A percentile compares a stretch with the other conserved stretches of the same genome.
Conservation (phyloP, 305 asterid species). For the Plantago lanceolata region DNA sequence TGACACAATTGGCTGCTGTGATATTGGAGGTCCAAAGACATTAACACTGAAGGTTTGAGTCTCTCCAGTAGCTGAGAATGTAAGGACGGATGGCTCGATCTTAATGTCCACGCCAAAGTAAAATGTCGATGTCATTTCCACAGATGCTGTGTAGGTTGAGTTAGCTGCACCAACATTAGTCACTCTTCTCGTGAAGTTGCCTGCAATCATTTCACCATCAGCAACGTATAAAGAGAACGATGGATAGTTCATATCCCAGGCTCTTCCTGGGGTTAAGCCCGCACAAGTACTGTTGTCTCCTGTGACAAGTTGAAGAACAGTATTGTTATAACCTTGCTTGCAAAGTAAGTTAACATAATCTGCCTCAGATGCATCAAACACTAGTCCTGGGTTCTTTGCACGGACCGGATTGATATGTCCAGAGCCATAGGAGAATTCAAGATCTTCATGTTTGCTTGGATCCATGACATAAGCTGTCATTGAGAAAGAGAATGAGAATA, state of each 20-base stretch:
- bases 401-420: constrained; percentile 49
- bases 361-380: constrained; percentile 41
- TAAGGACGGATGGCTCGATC: constrained; percentile 35
- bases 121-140: constrained; percentile 4
- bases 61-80: constrained; percentile 36
- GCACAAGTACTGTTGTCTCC: constrained; percentile 49
- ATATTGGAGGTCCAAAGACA: constrained; percentile 39
- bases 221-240: constrained; percentile 42
- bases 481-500: not conserved
- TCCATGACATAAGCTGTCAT: constrained; percentile 40
- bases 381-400: constrained; percentile 50
- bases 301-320: constrained; percentile 37
- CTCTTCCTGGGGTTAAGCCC: constrained; percentile 28
- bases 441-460: constrained; percentile 37
- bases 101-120: constrained; percentile 14
- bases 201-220: constrained; percentile 36
- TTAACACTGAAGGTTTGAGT: constrained; percentile 39
- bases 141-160: constrained; percentile 36
- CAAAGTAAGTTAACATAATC: constrained; percentile 51
- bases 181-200: constrained; percentile 38
- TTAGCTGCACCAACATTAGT: constrained; percentile 49
- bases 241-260: constrained; percentile 60
- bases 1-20: constrained; percentile 44
- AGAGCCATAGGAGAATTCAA: constrained; percentile 49
- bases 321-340: constrained; percentile 45